Base-by-base conservation (phyloP, 1,139 yeast species). In the Nakaseomyces kungkrabaensis region DNA sequence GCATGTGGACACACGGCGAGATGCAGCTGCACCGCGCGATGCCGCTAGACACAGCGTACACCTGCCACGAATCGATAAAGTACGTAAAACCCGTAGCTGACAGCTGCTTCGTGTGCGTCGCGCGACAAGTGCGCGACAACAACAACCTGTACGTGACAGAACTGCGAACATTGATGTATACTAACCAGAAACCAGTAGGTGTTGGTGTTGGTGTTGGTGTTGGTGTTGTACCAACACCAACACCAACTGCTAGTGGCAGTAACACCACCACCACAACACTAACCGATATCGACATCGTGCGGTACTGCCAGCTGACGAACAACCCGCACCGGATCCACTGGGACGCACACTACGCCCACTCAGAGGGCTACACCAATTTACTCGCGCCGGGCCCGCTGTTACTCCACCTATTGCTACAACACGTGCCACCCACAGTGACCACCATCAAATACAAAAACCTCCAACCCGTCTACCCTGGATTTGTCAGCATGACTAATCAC, bases 261-360 rank as follows among this genome's bases (percentile, higher is more conserved):
- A n/a, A 8, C 38, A 6, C 40, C 11, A 8, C 9, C 5, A 5
- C 24, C 40, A 22, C 34, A 22, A 25, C 24, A 5, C 25, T 61
- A 44, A 37, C 51, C 3, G 67, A 61, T 26, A 45, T 59, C 38
- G 58, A 72, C 43, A 65, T 80, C 24, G 72, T 82, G 58, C 71
- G 88, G 53, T 87, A 81, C 67, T 81, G 92, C 43, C 82, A 85
- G 36, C 66, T 90, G 50, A 82, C 94, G 0, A 80, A 80, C 68
- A 92, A 92, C 62, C 73, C 92, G 5, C 98, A 92, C 65, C 75
- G 77, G 51, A 86, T 92, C 43, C 98, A 92, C 65, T 79, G 79
- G 62, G 86, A 86, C 60, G 66, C 67, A 2, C 58, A 57, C 0
- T 86, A 86, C 61, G 73, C 85, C 27, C 61, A 54, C 5, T 60